A percentile compares a stretch with the other conserved stretches of the same genome.
phyloP scores from a whole-genome alignment of 176 grass and related monocot genomes.

The Musa schizocarpa region DNA sequence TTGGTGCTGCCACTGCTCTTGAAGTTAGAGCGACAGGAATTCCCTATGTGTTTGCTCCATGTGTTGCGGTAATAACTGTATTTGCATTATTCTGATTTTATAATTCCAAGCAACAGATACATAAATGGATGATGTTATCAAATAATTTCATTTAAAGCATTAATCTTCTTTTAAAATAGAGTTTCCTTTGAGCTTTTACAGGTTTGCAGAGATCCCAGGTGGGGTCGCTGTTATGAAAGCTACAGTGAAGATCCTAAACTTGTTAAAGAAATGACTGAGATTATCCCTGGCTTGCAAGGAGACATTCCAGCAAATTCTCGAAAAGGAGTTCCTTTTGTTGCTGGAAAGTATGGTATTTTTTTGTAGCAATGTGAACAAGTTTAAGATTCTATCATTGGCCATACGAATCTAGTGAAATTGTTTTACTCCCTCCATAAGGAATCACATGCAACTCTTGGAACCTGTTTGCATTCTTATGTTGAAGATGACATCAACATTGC shows the following conservation, averaged over 20 bases:
- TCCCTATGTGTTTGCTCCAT: constrained; percentile 4
- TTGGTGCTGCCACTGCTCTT: constrained; percentile 12
- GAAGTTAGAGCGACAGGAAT: constrained; percentile 11
- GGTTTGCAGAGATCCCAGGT: constrained; percentile 9
- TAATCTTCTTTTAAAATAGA: too few relatives aligned
- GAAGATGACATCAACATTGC: too few relatives aligned
- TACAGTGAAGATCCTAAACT: neutral
- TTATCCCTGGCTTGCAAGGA: constrained; percentile 1
- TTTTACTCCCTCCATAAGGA: too few relatives aligned
- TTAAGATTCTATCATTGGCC: too few relatives aligned
- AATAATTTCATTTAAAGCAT: too few relatives aligned
- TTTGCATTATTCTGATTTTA: neutral
- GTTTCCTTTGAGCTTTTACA: neutral
- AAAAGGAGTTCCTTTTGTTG: constrained; percentile 7
- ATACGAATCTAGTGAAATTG: too few relatives aligned
- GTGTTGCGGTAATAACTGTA: neutral
- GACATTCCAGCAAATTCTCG: neutral
- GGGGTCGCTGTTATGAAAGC: constrained; percentile 5
- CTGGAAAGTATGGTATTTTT: neutral
- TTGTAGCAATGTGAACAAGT: too few relatives aligned
- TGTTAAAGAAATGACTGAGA: constrained; percentile 1
- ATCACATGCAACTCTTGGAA: too few relatives aligned
- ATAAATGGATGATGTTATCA: too few relatives aligned
- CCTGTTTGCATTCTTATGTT: too few relatives aligned
- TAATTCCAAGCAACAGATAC: too few relatives aligned